Evolutionary conservation across 805 yeast species (phyloP), one percentile per base, ranked within the genome.

Genomic region (Myxozyma melibiosi): DNA sequence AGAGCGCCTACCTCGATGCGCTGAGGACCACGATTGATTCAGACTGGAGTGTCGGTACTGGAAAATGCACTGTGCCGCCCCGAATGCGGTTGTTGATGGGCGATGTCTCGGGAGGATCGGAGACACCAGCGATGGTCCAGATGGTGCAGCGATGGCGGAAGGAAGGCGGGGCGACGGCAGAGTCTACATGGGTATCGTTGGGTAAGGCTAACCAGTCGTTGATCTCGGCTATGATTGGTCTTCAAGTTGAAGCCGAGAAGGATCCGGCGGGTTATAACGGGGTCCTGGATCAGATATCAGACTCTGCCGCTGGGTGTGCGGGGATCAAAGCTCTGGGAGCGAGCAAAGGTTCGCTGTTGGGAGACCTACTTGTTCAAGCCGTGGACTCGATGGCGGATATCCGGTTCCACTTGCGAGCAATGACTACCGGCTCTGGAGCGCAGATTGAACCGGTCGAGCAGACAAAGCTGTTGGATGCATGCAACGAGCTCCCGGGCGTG

Each of bases 71-170:
- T 1, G 73, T 94, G 49, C 98, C 98, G 0, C 78, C 78, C 2
- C 81, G 84, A 1, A 72, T 91, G 24, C 79, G 81, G 53, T 68
- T 94, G 46, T 69, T 94, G 2, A 89, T 94, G 96, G 99, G 99
- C 11, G 99, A 94, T 71, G 88, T 94, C 18, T 76, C 82, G 18
- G 91, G 88, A 14, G 99, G 99, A 0, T 89, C 97, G 0, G 96
- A 90, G 68, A 94, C 99, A 0, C 97, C 98, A 0, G 88, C 87
- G 63, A 76, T 94, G 69, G 98, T 94, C 0, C 76, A 86, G 0
- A 81, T 80, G 64, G 94, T 94, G 1, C 76, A 83, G 50, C 68
- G 72, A 20, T 94, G 99, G 99, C 77, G 80, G 56, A 73, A 74
- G 40, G 68, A 67, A 1, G 58, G 58, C 9, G 51, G 54, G 16